phyloP scores from a whole-genome alignment of 1,284 basidiomycete species.

The Rhodotorula sp. region DNA sequence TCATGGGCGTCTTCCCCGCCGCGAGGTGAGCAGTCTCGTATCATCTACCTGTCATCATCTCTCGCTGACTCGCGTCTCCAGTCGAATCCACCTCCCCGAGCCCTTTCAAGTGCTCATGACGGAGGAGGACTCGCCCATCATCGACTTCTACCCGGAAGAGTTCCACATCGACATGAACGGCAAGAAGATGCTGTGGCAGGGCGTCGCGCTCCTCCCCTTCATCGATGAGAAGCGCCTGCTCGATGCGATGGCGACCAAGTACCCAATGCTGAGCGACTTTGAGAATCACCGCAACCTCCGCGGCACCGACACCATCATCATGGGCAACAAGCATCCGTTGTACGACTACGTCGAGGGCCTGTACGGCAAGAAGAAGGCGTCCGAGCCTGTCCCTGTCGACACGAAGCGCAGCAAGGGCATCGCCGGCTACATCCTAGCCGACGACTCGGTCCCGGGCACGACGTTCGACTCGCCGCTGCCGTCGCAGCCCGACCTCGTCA shows the following conservation, averaged over 20 bases:
- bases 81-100: conserved; percentile 81
- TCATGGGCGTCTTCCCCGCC: conserved; percentile 97
- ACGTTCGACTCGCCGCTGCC: conserved; percentile 75
- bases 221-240: conserved; percentile 85
- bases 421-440: conserved; percentile 74
- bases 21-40: conserved; percentile 64
- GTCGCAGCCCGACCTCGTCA: conserved; percentile 69
- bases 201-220: conserved; percentile 93
- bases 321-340: conserved; percentile 78
- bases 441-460: conserved; percentile 86
- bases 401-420: conserved; percentile 72
- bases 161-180: conserved; percentile 99
- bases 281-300: conserved; percentile 81
- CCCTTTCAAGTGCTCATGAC: conserved; percentile 89
- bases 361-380: conserved; percentile 81
- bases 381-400: conserved; percentile 65
- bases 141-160: conserved; percentile 81
- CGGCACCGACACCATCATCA: conserved; percentile 82
- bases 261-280: conserved; percentile 72
- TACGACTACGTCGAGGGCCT: conserved; percentile 83
- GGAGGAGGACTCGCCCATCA: conserved; percentile 82
- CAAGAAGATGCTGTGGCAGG: conserved; percentile 99
- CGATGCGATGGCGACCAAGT: conserved; percentile 74
- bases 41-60: not conserved
- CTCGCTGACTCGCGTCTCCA: conserved; percentile 49